Evolutionary conservation across 768 basidiomycete genomes (phyloP).

Genomic region (Phlegmacium glaucopus): DNA sequence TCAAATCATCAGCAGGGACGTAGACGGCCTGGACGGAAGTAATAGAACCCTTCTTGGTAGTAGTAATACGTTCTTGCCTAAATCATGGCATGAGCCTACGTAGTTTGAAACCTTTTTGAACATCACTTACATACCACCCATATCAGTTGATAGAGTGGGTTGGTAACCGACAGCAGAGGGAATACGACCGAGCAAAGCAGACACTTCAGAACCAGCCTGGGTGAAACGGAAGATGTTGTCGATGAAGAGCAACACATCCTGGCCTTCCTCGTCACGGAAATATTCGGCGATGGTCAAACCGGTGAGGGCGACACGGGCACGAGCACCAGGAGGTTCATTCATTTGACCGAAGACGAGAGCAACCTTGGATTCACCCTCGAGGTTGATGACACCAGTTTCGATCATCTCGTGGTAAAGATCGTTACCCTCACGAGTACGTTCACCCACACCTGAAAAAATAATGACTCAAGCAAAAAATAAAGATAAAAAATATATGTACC

Average conservation of each 20-base stretch:
- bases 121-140: slow-evolving; percentile 92
- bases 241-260: slow-evolving; percentile 99
- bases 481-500: slow-evolving; percentile 43
- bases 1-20: slow-evolving; percentile 99
- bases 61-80: slow-evolving; percentile 99
- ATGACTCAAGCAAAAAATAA: slow-evolving; percentile 1
- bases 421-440: slow-evolving; percentile 99
- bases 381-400: slow-evolving; percentile 99
- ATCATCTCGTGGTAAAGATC: slow-evolving; percentile 99
- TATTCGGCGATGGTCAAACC: slow-evolving; percentile 99
- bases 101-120: slow-evolving; percentile 5
- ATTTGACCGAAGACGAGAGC: slow-evolving; percentile 99
- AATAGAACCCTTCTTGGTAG: slow-evolving; percentile 99
- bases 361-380: slow-evolving; percentile 99
- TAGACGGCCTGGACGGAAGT: slow-evolving; percentile 99
- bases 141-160: slow-evolving; percentile 98
- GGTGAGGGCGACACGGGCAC: slow-evolving; percentile 99
- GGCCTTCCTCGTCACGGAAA: slow-evolving; percentile 99
- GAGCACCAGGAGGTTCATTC: slow-evolving; percentile 99
- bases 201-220: slow-evolving; percentile 99
- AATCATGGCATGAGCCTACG: slow-evolving; percentile 3
- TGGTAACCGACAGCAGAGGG: slow-evolving; percentile 99
- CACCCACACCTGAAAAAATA: slow-evolving; percentile 77
- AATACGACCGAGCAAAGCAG: slow-evolving; percentile 99
- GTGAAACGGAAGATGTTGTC: slow-evolving; percentile 99